phyloP scores from a whole-genome alignment of 768 basidiomycete genomes.

The Tricholoma terreum region DNA sequence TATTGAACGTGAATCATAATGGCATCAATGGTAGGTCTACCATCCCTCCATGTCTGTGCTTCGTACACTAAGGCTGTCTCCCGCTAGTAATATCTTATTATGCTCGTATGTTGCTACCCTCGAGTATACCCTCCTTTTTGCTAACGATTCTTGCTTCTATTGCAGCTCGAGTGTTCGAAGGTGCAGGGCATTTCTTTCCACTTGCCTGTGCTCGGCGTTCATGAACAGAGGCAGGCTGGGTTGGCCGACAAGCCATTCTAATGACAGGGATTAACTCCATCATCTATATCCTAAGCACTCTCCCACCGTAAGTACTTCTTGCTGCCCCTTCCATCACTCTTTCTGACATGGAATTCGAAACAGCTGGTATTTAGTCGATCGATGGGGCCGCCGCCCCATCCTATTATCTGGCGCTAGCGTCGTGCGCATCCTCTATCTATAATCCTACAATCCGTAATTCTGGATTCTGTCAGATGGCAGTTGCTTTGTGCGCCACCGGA shows the following conservation, averaged over 20 bases:
- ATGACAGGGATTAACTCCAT: constrained; percentile 95
- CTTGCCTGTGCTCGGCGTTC: too few species aligned
- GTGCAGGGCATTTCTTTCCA: constrained; percentile 36
- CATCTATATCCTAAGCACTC: constrained; percentile 74
- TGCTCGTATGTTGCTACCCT: constrained; percentile 84
- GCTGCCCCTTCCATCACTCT: not conserved
- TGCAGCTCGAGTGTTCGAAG: constrained; percentile 91
- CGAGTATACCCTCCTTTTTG: constrained; percentile 10
- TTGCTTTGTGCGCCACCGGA: constrained; percentile 75
- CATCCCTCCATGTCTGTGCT: not conserved
- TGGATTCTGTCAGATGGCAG: constrained; percentile 59
- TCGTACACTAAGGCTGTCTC: not conserved
- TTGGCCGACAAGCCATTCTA: constrained; percentile 87
- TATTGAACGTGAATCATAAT: constrained; percentile 59
- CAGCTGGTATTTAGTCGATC: constrained; percentile 93
- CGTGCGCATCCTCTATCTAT: constrained; percentile 35
- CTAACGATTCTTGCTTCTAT: constrained; percentile 1
- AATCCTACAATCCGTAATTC: too few species aligned
- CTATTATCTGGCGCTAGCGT: constrained; percentile 82
- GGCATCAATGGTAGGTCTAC: constrained; percentile 78
- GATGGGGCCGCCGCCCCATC: constrained; percentile 85
- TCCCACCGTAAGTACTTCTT: constrained; percentile 80
- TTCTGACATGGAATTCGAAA: too few species aligned
- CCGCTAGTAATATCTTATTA: constrained; percentile 88
- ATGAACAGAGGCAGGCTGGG: constrained; percentile 83